Evolutionary conservation across 805 yeast species (phyloP).

Genomic region (Jamesozyma spencerorum): DNA sequence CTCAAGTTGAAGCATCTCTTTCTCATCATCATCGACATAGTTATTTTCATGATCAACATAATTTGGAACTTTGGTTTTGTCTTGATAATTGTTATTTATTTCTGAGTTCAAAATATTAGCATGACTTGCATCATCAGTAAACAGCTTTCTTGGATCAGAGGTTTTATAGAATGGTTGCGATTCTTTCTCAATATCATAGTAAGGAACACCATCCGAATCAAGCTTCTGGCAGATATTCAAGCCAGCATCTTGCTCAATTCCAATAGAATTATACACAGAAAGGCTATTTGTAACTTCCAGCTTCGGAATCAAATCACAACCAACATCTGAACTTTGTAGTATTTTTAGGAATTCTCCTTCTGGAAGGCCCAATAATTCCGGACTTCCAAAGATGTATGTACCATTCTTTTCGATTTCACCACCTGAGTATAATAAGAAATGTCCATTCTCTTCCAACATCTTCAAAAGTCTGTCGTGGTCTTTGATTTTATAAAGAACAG

Average conservation of each 20-base stretch:
- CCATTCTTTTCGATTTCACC: conserved; percentile 62
- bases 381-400: conserved; percentile 68
- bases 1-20: conserved; percentile 22
- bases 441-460: conserved; percentile 53
- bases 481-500: conserved; percentile 50
- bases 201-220: conserved; percentile 21
- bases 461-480: conserved; percentile 46
- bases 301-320: conserved; percentile 38
- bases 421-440: conserved; percentile 69
- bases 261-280: conserved; percentile 20
- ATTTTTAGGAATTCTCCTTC: conserved; percentile 38
- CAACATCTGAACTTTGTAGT: conserved; percentile 39
- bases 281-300: conserved; percentile 26
- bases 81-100: not conserved
- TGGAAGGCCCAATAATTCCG: conserved; percentile 31
- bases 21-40: conserved; percentile 25
- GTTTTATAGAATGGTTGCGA: not conserved
- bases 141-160: not conserved
- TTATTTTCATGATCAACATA: not conserved
- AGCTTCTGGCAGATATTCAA: conserved; percentile 25
- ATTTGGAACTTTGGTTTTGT: not conserved
- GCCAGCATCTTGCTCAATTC: conserved; percentile 17
- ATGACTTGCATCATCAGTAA: not conserved
- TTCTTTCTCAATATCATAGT: conserved; percentile 15
- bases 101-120: conserved; percentile 1